These are phyloP conservation scores for Thyridium curvatum DNA, from an alignment of 2,329 filamentous ascomycete species.

Conservation along the genomic window DNA sequence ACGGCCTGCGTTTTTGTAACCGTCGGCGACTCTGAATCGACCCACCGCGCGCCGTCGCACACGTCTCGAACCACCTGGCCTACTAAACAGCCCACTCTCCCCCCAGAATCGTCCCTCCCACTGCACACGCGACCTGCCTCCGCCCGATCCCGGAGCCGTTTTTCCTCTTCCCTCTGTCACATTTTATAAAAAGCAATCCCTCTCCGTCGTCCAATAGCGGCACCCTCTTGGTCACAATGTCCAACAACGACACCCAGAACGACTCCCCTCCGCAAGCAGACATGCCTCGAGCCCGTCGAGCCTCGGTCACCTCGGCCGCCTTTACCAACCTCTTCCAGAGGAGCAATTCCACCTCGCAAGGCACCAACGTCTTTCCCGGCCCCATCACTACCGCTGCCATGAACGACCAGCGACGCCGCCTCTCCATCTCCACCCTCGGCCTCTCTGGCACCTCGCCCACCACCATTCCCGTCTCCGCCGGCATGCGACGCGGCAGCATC, in stretches of 20 bases:
- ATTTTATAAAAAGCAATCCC: no score
- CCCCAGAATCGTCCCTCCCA: no score
- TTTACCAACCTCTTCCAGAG: conserved; percentile 54
- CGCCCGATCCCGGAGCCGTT: no score
- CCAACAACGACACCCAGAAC: conserved; percentile 16
- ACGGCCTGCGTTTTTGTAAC: no score
- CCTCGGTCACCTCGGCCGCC: conserved; percentile 51
- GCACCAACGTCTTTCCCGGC: conserved; percentile 37
- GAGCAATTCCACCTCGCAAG: conserved; percentile 43
- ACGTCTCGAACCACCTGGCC: no score
- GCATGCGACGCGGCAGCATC: conserved; percentile 57
- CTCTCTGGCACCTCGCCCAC: conserved; percentile 66
- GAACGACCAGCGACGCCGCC: conserved; percentile 55
- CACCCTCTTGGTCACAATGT: no score
- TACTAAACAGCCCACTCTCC: no score
- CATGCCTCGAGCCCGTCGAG: conserved; percentile 37
- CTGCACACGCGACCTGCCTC: no score
- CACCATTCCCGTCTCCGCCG: conserved; percentile 39
- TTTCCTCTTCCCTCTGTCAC: no score
- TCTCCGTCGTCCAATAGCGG: no score
- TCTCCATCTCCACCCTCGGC: conserved; percentile 69
- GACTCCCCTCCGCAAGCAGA: conserved; percentile 22
- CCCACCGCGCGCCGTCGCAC: no score
- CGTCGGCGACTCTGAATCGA: no score
- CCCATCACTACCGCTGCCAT: conserved; percentile 35